Conservation (phyloP, 2,329 filamentous ascomycete genomes). For the Clarireedia sp. region DNA sequence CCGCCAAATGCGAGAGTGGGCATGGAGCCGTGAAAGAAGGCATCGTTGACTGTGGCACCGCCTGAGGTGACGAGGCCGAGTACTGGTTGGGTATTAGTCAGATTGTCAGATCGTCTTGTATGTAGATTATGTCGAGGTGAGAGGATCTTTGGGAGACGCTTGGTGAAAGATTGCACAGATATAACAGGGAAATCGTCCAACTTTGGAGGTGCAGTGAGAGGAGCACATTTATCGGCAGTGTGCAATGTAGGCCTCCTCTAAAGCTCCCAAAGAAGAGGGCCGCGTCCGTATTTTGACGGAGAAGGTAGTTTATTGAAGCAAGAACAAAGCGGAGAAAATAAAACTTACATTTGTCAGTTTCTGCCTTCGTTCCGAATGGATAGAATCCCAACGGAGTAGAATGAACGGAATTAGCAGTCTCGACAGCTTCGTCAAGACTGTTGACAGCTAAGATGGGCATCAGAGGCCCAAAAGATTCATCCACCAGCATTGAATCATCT, state of each 20-base stretch:
- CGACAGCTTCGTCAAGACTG: slow-evolving; percentile 77
- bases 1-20: slow-evolving; percentile 73
- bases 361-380: slow-evolving; percentile 73
- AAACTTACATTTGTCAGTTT: slow-evolving; percentile 62
- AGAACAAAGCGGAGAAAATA: not conserved
- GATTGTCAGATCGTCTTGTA: not conserved
- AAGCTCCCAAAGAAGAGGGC: not conserved
- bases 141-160: not conserved
- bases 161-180: not conserved
- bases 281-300: not conserved
- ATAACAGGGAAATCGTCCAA: no score
- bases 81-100: slow-evolving; percentile 35
- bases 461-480: slow-evolving; percentile 92
- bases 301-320: no score
- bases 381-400: slow-evolving; percentile 78
- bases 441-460: slow-evolving; percentile 75
- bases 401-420: slow-evolving; percentile 71
- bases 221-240: not conserved
- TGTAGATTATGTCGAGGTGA: not conserved
- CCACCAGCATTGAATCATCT: slow-evolving; percentile 68
- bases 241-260: not conserved
- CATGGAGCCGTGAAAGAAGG: slow-evolving; percentile 63
- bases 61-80: slow-evolving; percentile 57
- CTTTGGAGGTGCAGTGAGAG: not conserved
- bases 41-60: slow-evolving; percentile 58